Evolutionary conservation across 441 rosid genomes (phyloP).

Genomic region (Croton setiger): DNA sequence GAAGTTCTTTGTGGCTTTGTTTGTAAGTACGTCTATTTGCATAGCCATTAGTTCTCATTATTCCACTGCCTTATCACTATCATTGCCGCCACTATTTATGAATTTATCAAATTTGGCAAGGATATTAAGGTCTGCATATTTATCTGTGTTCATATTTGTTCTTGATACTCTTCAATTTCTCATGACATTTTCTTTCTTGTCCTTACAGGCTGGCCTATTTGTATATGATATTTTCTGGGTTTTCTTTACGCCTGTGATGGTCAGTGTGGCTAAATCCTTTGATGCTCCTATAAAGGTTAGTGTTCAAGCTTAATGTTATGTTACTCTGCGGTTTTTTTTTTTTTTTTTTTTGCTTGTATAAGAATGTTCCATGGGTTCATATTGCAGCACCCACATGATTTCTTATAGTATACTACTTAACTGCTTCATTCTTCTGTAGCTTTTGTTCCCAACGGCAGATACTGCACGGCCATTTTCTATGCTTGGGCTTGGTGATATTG

Average conservation of each 20-base stretch:
- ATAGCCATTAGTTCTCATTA: no score
- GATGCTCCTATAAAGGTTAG: conserved; percentile 99
- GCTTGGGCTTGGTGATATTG: conserved; percentile 99
- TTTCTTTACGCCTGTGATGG: conserved; percentile 42
- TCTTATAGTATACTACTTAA: conserved; percentile 6
- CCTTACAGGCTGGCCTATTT: conserved; percentile 84
- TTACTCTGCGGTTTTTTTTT: neutral
- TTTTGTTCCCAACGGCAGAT: conserved; percentile 88
- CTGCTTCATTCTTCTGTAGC: conserved; percentile 42
- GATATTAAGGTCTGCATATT: neutral
- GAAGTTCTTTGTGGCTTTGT: neutral
- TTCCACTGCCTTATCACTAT: no score
- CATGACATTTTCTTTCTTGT: conserved; percentile 7
- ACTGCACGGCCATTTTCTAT: conserved; percentile 75
- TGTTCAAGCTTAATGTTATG: conserved; percentile 9
- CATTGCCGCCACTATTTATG: neutral
- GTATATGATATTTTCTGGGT: conserved; percentile 72
- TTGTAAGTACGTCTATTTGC: neutral
- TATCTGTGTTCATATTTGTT: neutral
- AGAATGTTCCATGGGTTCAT: neutral
- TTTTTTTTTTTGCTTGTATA: neutral
- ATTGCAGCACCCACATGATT: neutral
- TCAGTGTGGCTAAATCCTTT: conserved; percentile 95
- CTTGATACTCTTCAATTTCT: neutral
- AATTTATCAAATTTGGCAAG: neutral